Conservation (phyloP, 495 filamentous ascomycete genomes). For the Podospora didyma region DNA sequence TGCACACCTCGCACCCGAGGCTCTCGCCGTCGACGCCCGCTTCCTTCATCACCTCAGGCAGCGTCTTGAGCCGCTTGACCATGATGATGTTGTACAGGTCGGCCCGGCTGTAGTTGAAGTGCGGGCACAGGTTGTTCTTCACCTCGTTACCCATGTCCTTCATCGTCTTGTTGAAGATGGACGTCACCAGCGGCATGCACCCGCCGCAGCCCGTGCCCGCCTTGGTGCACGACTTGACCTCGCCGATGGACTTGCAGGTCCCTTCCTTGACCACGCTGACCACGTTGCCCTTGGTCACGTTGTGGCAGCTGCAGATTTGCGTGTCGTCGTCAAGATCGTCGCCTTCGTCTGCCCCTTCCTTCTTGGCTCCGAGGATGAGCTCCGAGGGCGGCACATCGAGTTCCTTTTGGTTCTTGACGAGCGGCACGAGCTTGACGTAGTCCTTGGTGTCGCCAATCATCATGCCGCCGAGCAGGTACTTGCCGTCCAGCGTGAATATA, state of each 20-base stretch:
- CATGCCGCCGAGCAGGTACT: slow-evolving; percentile 92
- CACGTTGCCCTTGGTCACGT: slow-evolving; percentile 87
- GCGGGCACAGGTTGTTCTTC: slow-evolving; percentile 81
- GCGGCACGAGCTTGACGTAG: slow-evolving; percentile 90
- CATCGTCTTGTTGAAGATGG: slow-evolving; percentile 94
- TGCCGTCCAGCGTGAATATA: slow-evolving; percentile 87
- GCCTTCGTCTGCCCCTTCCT: slow-evolving; percentile 65
- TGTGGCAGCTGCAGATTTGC: slow-evolving; percentile 95
- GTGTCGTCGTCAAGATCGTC: slow-evolving; percentile 67
- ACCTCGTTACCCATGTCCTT: slow-evolving; percentile 85
- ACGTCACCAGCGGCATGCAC: slow-evolving; percentile 87
- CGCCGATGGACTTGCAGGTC: slow-evolving; percentile 77
- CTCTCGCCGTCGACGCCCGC: slow-evolving; percentile 71
- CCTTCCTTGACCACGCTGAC: slow-evolving; percentile 72
- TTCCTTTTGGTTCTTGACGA: slow-evolving; percentile 83
- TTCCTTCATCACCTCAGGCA: slow-evolving; percentile 77
- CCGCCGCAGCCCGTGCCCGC: slow-evolving; percentile 93
- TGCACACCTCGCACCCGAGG: slow-evolving; percentile 89
- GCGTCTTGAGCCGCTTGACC: slow-evolving; percentile 72
- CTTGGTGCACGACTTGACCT: slow-evolving; percentile 92
- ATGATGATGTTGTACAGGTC: slow-evolving; percentile 90
- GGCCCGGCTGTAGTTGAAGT: slow-evolving; percentile 82
- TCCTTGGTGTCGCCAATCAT: slow-evolving; percentile 97
- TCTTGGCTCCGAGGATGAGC: slow-evolving; percentile 82
- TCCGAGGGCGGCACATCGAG: slow-evolving; percentile 81